These are phyloP conservation scores for Sporothrix schenckii DNA, from an alignment of 2,329 filamentous ascomycete species.

Conservation along the genomic window DNA sequence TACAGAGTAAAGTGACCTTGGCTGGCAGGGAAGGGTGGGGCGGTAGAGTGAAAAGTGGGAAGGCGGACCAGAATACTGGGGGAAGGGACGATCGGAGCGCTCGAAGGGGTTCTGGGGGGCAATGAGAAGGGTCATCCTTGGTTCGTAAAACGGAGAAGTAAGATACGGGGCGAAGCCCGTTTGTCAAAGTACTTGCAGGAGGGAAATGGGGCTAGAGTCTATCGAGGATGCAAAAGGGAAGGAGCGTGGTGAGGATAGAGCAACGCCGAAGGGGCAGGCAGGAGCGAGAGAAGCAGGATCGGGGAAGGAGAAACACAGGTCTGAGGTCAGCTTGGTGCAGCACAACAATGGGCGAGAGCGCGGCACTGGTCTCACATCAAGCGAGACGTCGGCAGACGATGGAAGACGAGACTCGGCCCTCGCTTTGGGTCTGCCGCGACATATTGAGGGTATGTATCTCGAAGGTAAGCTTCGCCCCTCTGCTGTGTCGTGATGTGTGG, in stretches of 20 bases:
- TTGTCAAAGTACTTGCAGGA: constrained; percentile 24
- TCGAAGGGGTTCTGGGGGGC: not conserved
- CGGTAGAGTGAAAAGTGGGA: not conserved
- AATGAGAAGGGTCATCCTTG: not conserved
- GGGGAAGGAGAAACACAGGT: constrained; percentile 23
- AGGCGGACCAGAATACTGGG: not conserved
- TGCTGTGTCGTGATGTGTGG: not conserved
- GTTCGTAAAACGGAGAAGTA: not conserved
- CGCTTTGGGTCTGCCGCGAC: too few species aligned
- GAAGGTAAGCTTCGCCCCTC: not conserved
- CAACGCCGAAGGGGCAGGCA: not conserved
- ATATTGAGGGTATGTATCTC: not conserved
- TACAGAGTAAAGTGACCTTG: not conserved
- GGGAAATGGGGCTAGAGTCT: not conserved
- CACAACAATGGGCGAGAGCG: constrained; percentile 14
- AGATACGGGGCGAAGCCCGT: constrained; percentile 1
- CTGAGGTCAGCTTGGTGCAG: constrained; percentile 24
- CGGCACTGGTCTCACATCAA: constrained; percentile 21
- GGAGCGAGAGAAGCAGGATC: not conserved
- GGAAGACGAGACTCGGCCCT: too few species aligned
- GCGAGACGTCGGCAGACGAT: not conserved
- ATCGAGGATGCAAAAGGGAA: not conserved
- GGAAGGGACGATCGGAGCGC: constrained; percentile 4
- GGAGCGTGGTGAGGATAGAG: not conserved
- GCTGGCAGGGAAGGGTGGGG: not conserved